These are phyloP conservation scores for Cicer pinnatifidum DNA, from an alignment of 306 rosid genomes.

Conservation along the genomic window DNA sequence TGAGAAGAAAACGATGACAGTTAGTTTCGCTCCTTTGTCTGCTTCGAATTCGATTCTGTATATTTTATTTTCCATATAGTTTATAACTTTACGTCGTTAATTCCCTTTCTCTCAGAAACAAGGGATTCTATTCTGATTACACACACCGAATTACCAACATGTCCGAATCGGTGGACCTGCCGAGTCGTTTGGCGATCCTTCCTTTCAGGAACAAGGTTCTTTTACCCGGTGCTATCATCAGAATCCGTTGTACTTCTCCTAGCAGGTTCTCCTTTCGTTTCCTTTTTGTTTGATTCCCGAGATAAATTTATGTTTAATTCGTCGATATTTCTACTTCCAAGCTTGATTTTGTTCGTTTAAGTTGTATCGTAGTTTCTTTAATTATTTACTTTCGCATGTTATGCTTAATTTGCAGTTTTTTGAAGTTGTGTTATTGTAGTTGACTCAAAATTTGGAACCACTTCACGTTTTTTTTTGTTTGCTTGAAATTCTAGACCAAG, in stretches of 20 bases:
- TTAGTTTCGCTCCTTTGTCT: slow-evolving; percentile 31
- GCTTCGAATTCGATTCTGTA: slow-evolving; percentile 12
- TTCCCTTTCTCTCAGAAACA: slow-evolving; percentile 20
- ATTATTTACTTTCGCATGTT: background rate
- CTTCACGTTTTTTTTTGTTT: background rate
- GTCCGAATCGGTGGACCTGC: slow-evolving; percentile 95
- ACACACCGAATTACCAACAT: slow-evolving; percentile 50
- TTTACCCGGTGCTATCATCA: slow-evolving; percentile 92
- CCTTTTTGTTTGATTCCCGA: background rate
- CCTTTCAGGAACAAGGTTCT: slow-evolving; percentile 98
- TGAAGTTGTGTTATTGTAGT: background rate
- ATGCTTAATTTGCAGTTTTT: background rate
- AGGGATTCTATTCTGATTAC: slow-evolving; percentile 15
- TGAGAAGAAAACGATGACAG: slow-evolving; percentile 39
- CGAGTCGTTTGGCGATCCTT: slow-evolving; percentile 93
- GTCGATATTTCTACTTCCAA: background rate
- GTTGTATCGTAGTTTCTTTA: background rate
- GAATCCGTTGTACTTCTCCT: slow-evolving; percentile 97
- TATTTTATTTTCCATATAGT: background rate
- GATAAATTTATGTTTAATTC: background rate
- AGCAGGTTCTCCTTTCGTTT: slow-evolving; percentile 62
- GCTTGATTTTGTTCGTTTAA: background rate
- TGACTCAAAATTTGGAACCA: background rate
- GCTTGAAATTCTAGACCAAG: background rate
- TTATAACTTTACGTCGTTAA: background rate